A percentile compares a stretch with the other conserved stretches of the same genome.
phyloP scores from a whole-genome alignment of 2,329 filamentous ascomycete genomes.

The Hypoxylon sp. region DNA sequence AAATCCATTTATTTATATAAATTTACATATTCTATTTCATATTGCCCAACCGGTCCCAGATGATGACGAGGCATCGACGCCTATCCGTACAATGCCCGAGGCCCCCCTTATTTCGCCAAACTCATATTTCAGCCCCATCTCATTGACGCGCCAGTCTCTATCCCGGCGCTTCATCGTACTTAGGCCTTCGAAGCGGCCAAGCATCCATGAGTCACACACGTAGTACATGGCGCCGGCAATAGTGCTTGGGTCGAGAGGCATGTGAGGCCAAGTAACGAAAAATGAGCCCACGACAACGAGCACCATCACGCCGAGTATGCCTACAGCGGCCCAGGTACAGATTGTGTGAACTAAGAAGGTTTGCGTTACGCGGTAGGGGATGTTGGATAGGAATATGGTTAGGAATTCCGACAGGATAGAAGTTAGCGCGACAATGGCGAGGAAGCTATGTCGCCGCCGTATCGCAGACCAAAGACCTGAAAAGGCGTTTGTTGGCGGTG shows the following conservation, averaged over 20 bases:
- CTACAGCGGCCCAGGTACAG: slow-evolving; percentile 55
- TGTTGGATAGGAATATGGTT: slow-evolving; percentile 58
- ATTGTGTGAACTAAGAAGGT: slow-evolving; percentile 54
- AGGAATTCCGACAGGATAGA: slow-evolving; percentile 58
- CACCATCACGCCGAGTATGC: slow-evolving; percentile 57
- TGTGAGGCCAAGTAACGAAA: slow-evolving; percentile 55
- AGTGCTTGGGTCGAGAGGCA: slow-evolving; percentile 57
- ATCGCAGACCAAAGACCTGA: slow-evolving; percentile 54
- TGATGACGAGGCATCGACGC: slow-evolving; percentile 49
- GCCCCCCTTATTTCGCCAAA: slow-evolving; percentile 55
- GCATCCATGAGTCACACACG: slow-evolving; percentile 56
- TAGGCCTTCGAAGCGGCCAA: slow-evolving; percentile 53
- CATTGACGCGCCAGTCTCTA: slow-evolving; percentile 52
- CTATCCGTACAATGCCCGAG: slow-evolving; percentile 49
- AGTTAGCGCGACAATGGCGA: slow-evolving; percentile 54
- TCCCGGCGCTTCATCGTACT: slow-evolving; percentile 50
- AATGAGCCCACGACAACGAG: slow-evolving; percentile 55
- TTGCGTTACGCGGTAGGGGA: slow-evolving; percentile 58
- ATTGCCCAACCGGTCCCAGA: slow-evolving; percentile 19
- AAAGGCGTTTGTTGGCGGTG: slow-evolving; percentile 41
- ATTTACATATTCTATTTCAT: slow-evolving; percentile 13
- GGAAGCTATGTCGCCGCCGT: slow-evolving; percentile 53
- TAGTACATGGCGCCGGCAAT: slow-evolving; percentile 58
- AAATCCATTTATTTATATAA: slow-evolving; percentile 6
- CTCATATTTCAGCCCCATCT: slow-evolving; percentile 53